Base-by-base conservation (phyloP, 352 stramenopile genomes). In the Phytophthora rubi region DNA sequence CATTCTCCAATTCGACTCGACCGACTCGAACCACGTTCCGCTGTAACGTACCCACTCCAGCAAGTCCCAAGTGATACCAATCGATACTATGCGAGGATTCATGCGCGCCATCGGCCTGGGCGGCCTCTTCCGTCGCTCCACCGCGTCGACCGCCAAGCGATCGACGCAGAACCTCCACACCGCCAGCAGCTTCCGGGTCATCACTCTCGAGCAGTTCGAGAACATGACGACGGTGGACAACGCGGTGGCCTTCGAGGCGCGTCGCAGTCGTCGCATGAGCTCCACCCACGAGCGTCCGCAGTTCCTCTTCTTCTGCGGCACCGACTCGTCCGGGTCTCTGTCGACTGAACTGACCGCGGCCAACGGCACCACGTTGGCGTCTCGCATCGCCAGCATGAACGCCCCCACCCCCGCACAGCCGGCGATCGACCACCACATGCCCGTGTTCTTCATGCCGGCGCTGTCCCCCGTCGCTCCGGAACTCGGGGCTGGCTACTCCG, bases 281-380 rank as follows among this genome's bases (percentile, higher is more conserved):
- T 82, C 79, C n/a, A 53, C 71, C 47, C 48, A 54, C 39, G 85
- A 91, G 62, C 76, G 70, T 2, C 82, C 76, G 48, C 83, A 90
- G 71, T 90, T 93, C 71, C 79, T 91, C 65, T 90, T 93, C 76
- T 93, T 93, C 71, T 91, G 83, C 42, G 85, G 85, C 44, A 83
- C 73, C n/a, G 85, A 93, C 32, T 82, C 57, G 2, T 73, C 71
- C 13, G 71, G 65, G 4, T 63, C 68, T 53, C 68, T 73, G 33
- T 73, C 75, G 7, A 59, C 54, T 30, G 70, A 70, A 45, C n/a
- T 73, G 15, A 28, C 56, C 8, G 66, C 65, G 6, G 33, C 58
- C 53, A 73, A 78, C 53, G 53, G 37, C 28, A 73, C 60, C n/a
- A 70, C 55, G 12, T 13, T 80, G 42, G 65, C 66, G 4, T 70